phyloP scores from a whole-genome alignment of 2,329 filamentous ascomycete genomes.

The Metarhizium anisopliae region DNA sequence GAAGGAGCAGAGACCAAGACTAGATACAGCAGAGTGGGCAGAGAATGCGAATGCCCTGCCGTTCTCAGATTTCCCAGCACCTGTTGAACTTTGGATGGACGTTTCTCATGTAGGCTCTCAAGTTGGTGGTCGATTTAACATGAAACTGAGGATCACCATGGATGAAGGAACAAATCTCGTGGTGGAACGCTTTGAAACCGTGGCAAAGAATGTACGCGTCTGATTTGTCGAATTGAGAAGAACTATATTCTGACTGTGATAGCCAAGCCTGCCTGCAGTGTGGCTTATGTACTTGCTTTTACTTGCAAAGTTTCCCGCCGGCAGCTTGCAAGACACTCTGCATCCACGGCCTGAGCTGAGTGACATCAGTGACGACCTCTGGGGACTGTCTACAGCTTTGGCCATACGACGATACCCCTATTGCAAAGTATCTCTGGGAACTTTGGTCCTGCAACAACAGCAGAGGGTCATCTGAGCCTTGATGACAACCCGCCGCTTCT shows the following conservation, averaged over 20 bases:
- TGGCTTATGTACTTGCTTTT: neutral
- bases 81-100: too few species aligned
- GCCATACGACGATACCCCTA: neutral
- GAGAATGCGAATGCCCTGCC: too few species aligned
- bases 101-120: too few species aligned
- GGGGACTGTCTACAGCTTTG: neutral
- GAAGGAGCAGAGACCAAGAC: too few species aligned
- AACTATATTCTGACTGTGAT: neutral
- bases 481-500: neutral
- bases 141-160: too few species aligned
- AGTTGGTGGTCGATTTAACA: too few species aligned
- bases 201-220: neutral
- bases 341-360: neutral
- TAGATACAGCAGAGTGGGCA: too few species aligned
- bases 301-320: neutral
- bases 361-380: neutral
- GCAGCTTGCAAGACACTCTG: neutral
- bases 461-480: neutral
- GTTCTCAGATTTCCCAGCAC: too few species aligned
- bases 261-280: neutral
- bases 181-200: too few species aligned
- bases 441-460: neutral
- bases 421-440: neutral
- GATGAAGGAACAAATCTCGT: too few species aligned
- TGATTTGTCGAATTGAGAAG: neutral